phyloP scores from a whole-genome alignment of 2,329 filamentous ascomycete species.

The Monilinia laxa region DNA sequence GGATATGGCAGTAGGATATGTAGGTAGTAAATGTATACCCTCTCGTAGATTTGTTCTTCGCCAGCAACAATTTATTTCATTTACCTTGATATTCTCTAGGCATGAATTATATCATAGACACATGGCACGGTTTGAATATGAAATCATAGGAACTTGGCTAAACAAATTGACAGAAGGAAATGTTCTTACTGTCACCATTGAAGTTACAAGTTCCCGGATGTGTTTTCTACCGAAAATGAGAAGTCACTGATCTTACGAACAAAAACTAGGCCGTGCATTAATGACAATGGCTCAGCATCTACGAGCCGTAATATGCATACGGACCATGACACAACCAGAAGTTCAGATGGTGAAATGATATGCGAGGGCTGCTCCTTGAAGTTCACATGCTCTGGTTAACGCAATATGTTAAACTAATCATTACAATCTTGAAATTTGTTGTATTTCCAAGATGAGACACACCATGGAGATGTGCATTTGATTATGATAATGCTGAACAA shows the following conservation, averaged over 20 bases:
- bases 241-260: not conserved
- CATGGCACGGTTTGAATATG: no score
- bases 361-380: no score
- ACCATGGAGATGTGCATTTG: no score
- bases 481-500: no score
- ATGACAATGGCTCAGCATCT: not conserved
- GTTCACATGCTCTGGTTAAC: no score
- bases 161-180: not conserved
- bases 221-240: not conserved
- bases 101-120: no score
- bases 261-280: no score
- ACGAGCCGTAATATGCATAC: no score
- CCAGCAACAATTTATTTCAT: not conserved
- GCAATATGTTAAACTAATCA: no score
- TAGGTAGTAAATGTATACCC: conserved; percentile 1
- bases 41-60: not conserved
- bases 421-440: no score
- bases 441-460: no score
- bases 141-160: not conserved
- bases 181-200: not conserved
- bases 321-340: not conserved
- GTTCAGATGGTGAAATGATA: not conserved
- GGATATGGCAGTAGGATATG: conserved; percentile 4
- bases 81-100: not conserved
- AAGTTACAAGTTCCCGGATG: conserved; percentile 7